Percentiles rank a stretch among this genome's conserved stretches.
Conservation (phyloP, 2,329 filamentous ascomycete genomes). For the Pyrenophora graminea region DNA sequence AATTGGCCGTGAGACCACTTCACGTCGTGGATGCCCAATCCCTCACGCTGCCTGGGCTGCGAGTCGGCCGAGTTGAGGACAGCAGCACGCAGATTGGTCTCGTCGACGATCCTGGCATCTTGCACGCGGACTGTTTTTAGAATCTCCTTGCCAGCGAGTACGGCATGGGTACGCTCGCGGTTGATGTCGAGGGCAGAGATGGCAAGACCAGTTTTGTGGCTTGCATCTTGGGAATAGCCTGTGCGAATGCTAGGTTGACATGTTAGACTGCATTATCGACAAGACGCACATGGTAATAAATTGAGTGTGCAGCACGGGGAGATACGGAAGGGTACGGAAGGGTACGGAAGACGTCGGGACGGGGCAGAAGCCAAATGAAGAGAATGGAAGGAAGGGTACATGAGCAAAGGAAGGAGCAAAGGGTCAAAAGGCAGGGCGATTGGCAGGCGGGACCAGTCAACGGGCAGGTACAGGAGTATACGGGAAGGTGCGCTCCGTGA, state of each 20-base stretch:
- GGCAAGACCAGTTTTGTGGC: slow-evolving; percentile 66
- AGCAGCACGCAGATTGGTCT: slow-evolving; percentile 65
- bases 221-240: slow-evolving; percentile 59
- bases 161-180: slow-evolving; percentile 64
- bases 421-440: background rate
- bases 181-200: slow-evolving; percentile 68
- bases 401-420: background rate
- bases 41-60: slow-evolving; percentile 58
- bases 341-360: no score
- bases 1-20: slow-evolving; percentile 69
- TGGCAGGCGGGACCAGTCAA: no score
- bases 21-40: slow-evolving; percentile 66
- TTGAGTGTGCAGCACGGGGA: slow-evolving; percentile 15
- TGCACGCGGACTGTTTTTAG: slow-evolving; percentile 67
- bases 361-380: background rate
- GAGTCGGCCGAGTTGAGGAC: slow-evolving; percentile 61
- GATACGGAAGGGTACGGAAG: background rate
- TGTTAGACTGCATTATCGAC: no score
- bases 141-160: slow-evolving; percentile 68
- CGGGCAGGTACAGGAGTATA: no score
- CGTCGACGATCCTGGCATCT: slow-evolving; percentile 62
- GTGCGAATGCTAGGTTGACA: slow-evolving; percentile 45
- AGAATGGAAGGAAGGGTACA: background rate
- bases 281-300: background rate
- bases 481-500: background rate